Evolutionary conservation across 208 protist species (phyloP).

Genomic region (Tritrichomonas foetus): DNA sequence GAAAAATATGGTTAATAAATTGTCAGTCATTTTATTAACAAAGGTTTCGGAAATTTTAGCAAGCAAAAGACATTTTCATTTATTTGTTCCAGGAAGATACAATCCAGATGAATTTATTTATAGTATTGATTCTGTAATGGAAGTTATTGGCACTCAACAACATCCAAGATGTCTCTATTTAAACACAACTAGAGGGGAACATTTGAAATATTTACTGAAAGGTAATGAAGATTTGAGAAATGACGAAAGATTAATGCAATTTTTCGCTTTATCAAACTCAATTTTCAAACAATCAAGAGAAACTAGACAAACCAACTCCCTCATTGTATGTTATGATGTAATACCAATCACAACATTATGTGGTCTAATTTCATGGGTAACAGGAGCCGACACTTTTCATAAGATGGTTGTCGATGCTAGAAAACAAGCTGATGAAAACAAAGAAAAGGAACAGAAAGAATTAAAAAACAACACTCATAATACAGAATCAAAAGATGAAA

Average conservation of each 20-base stretch:
- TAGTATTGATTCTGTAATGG: not conserved
- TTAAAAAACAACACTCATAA: not conserved
- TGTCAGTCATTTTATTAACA: not conserved
- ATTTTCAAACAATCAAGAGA: not conserved
- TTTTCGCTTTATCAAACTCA: not conserved
- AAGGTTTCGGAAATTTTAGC: not conserved
- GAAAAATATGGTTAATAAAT: not conserved
- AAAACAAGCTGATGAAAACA: too few relatives aligned
- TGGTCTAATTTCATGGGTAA: not conserved
- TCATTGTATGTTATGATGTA: not conserved
- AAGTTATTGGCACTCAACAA: not conserved
- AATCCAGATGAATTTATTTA: not conserved
- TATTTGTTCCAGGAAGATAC: not conserved
- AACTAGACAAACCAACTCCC: not conserved
- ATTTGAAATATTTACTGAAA: not conserved
- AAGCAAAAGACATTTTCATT: not conserved
- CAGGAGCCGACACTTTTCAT: not conserved
- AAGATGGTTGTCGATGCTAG: not conserved
- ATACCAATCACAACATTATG: not conserved
- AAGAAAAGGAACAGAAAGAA: too few relatives aligned
- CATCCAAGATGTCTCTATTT: not conserved
- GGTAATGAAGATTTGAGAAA: conserved; percentile 25
- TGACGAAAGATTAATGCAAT: conserved; percentile 28
- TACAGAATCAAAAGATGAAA: too few relatives aligned
- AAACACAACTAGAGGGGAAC: not conserved